Conservation (phyloP, 2,329 filamentous ascomycete genomes). For the Sphaerulina vaccinii region DNA sequence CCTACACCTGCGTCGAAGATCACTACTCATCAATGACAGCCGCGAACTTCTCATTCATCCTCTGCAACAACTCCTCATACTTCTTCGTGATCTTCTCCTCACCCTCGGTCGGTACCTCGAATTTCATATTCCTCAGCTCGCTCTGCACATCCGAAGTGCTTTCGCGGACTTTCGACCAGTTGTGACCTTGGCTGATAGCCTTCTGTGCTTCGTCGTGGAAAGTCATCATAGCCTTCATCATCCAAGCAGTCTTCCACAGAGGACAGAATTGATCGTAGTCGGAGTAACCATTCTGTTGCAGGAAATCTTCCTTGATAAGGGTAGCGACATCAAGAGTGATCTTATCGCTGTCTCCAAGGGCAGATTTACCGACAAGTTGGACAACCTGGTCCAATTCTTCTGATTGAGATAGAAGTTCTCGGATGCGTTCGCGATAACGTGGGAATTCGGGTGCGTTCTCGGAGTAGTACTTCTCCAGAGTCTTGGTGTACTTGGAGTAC, state of each 20-base stretch:
- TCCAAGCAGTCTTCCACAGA: constrained; percentile 99
- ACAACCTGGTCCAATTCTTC: constrained; percentile 98
- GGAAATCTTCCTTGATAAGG: constrained; percentile 95
- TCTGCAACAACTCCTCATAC: constrained; percentile 90
- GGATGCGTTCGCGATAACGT: constrained; percentile 85
- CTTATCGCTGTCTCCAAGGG: constrained; percentile 94
- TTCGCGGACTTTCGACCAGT: constrained; percentile 90
- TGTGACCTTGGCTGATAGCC: constrained; percentile 84
- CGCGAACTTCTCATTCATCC: constrained; percentile 96
- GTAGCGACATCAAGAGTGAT: constrained; percentile 92
- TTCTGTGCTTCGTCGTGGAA: constrained; percentile 98
- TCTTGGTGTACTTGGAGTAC: constrained; percentile 92
- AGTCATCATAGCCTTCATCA: constrained; percentile 99
- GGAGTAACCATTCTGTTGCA: constrained; percentile 98
- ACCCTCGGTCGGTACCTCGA: constrained; percentile 85
- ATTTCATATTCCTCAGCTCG: constrained; percentile 89
- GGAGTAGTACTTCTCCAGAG: constrained; percentile 90
- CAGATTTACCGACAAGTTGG: constrained; percentile 96
- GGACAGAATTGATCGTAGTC: constrained; percentile 99
- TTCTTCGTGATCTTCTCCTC: constrained; percentile 80
- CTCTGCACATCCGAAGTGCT: constrained; percentile 82
- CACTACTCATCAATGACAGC: constrained; percentile 88
- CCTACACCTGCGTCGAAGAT: neutral
- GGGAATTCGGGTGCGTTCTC: constrained; percentile 94
- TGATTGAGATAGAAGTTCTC: constrained; percentile 87